These are phyloP conservation scores for Gossypium australe DNA, from an alignment of 345 rosid genomes.

Conservation along the genomic window DNA sequence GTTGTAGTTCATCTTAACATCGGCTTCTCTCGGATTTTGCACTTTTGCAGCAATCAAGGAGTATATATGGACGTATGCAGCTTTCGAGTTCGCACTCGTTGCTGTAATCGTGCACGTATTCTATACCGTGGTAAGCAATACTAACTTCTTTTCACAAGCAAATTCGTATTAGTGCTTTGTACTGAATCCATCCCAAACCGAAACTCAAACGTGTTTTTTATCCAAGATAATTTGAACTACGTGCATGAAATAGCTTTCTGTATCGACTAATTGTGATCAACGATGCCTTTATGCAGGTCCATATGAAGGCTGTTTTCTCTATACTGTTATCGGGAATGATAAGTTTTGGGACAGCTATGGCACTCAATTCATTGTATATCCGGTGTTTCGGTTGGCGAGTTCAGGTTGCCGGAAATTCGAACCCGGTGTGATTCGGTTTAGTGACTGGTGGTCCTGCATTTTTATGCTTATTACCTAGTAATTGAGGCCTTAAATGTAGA, in stretches of 20 bases:
- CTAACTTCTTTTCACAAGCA: not conserved
- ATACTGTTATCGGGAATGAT: conserved; percentile 56
- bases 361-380: conserved; percentile 62
- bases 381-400: conserved; percentile 42
- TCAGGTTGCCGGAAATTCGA: conserved; percentile 33
- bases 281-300: conserved; percentile 47
- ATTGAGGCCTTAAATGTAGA: not conserved
- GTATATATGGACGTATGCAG: conserved; percentile 89
- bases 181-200: not conserved
- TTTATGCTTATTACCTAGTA: not conserved
- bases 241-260: not conserved
- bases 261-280: not conserved
- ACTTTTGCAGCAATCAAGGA: conserved; percentile 63
- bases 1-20: not conserved
- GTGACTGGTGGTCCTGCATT: not conserved
- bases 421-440: conserved; percentile 36
- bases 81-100: conserved; percentile 79
- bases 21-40: not conserved
- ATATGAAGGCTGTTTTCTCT: conserved; percentile 52
- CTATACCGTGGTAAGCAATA: conserved; percentile 51
- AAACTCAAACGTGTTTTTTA: not conserved
- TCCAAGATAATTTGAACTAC: not conserved
- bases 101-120: conserved; percentile 55
- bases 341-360: conserved; percentile 77
- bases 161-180: not conserved